phyloP scores from a whole-genome alignment of 768 basidiomycete species.

The Tulasnella sp. region DNA sequence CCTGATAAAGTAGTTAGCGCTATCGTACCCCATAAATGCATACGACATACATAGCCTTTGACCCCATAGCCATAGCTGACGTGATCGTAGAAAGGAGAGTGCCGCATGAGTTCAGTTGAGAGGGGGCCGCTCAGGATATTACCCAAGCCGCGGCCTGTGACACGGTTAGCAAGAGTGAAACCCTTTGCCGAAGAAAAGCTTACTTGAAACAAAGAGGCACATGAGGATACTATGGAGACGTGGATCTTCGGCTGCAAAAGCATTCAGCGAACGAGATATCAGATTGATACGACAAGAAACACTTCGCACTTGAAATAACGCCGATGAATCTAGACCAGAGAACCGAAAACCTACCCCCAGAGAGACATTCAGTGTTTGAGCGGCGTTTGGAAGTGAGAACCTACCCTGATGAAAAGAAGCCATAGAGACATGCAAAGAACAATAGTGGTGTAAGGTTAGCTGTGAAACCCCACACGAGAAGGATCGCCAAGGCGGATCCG shows the following conservation, averaged over 20 bases:
- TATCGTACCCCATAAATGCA: too few relatives aligned
- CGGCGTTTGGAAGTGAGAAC: not conserved
- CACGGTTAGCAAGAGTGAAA: not conserved
- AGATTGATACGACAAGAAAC: not conserved
- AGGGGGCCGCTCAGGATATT: not conserved
- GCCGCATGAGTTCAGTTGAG: not conserved
- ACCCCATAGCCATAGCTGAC: not conserved
- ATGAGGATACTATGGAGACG: not conserved
- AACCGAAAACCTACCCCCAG: conserved; percentile 10
- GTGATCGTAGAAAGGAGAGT: not conserved
- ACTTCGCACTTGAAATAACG: not conserved
- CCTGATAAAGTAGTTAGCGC: not conserved
- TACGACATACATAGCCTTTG: not conserved
- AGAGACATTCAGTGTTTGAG: not conserved
- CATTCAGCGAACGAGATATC: not conserved
- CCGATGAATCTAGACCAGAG: conserved; percentile 23
- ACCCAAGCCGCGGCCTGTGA: conserved; percentile 2
- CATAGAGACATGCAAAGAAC: conserved; percentile 21
- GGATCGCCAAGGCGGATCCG: not conserved
- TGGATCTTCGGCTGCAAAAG: not conserved
- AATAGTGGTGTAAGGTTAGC: not conserved
- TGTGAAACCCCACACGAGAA: conserved; percentile 23
- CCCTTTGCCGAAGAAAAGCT: not conserved
- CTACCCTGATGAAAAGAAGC: conserved; percentile 13
- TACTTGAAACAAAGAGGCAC: not conserved